These are phyloP conservation scores for Limnanthes douglasii DNA, from an alignment of 345 rosid genomes.

Conservation along the genomic window DNA sequence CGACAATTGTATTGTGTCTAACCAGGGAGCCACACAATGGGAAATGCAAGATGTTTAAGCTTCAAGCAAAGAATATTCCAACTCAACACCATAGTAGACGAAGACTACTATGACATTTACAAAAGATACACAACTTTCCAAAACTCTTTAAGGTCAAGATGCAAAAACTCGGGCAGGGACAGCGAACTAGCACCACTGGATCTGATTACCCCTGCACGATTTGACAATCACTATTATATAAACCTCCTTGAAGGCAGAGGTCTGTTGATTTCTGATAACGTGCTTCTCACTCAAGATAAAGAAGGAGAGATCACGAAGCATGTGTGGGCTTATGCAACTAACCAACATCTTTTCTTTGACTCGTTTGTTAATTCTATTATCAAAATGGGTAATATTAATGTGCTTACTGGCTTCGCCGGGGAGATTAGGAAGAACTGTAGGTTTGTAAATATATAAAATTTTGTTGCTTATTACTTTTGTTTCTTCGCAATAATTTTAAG, in stretches of 20 bases:
- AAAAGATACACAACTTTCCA: slow-evolving; percentile 34
- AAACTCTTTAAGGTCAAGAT: slow-evolving; percentile 32
- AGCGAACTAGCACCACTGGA: slow-evolving; percentile 40
- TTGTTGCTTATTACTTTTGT: neutral
- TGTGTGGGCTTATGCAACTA: slow-evolving; percentile 41
- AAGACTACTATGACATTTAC: slow-evolving; percentile 31
- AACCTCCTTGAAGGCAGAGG: slow-evolving; percentile 55
- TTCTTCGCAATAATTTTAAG: no score
- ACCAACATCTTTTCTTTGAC: slow-evolving; percentile 28
- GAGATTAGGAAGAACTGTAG: slow-evolving; percentile 50
- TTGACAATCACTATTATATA: slow-evolving; percentile 58
- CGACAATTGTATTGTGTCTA: no score
- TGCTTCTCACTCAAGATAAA: slow-evolving; percentile 26
- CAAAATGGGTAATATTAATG: slow-evolving; percentile 61
- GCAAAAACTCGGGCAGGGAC: slow-evolving; percentile 36
- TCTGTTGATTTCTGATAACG: slow-evolving; percentile 45
- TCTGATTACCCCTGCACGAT: slow-evolving; percentile 30
- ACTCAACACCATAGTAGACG: slow-evolving; percentile 13
- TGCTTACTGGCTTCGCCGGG: slow-evolving; percentile 31
- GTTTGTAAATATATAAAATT: slow-evolving; percentile 18
- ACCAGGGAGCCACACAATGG: slow-evolving; percentile 79
- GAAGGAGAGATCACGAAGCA: slow-evolving; percentile 23
- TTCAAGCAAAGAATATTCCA: slow-evolving; percentile 43
- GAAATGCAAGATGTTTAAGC: slow-evolving; percentile 62
- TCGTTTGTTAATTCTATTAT: slow-evolving; percentile 43